Evolutionary conservation across 768 basidiomycete genomes (phyloP).

Genomic region (Leucosporidium yakuticum): DNA sequence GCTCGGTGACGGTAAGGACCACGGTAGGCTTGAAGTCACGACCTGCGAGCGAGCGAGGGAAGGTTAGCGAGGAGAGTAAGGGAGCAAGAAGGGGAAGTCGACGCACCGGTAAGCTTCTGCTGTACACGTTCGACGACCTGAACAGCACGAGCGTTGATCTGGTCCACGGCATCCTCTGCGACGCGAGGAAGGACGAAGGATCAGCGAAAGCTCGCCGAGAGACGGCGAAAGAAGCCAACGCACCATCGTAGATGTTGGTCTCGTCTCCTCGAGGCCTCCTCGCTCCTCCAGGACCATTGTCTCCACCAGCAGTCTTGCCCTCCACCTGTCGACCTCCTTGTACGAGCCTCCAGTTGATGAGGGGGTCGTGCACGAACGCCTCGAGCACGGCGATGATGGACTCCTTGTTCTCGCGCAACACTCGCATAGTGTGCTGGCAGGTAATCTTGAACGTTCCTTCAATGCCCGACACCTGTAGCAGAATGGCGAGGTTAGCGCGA

Average conservation of each 20-base stretch:
- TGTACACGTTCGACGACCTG: constrained; percentile 91
- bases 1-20: constrained; percentile 63
- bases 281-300: constrained; percentile 22
- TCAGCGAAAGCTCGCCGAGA: not conserved
- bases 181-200: constrained; percentile 43
- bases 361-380: constrained; percentile 95
- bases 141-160: constrained; percentile 82
- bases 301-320: constrained; percentile 10
- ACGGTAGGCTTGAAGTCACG: constrained; percentile 86
- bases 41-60: constrained; percentile 53
- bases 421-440: constrained; percentile 74
- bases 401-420: constrained; percentile 92
- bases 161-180: constrained; percentile 63
- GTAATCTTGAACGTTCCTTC: constrained; percentile 93
- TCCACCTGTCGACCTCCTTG: constrained; percentile 31
- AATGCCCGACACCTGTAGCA: constrained; percentile 80
- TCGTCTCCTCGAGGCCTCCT: constrained; percentile 29
- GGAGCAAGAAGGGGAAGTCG: not conserved
- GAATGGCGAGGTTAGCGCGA: not conserved
- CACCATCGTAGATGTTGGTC: constrained; percentile 31
- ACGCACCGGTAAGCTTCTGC: constrained; percentile 81
- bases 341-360: constrained; percentile 65
- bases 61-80: not conserved
- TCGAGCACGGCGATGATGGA: constrained; percentile 98
- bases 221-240: not conserved